phyloP scores from a whole-genome alignment of 1,284 basidiomycete genomes.

The Golubevia sp. region DNA sequence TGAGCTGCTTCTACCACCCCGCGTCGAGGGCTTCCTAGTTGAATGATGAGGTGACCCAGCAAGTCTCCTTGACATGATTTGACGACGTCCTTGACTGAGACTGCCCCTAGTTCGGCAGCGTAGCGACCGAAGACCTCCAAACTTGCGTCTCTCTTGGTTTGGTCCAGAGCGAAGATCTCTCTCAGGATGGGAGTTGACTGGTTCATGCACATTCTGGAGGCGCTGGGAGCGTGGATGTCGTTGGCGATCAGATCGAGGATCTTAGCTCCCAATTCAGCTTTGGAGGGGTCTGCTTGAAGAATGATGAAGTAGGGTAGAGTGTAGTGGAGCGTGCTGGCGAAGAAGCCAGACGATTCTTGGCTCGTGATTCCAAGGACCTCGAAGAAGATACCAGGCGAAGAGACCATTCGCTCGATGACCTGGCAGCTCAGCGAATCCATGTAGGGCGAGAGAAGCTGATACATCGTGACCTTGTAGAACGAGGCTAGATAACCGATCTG shows the following conservation, averaged over 20 bases:
- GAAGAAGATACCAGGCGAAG: conserved; percentile 38
- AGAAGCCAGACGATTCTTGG: conserved; percentile 46
- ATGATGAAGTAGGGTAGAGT: conserved; percentile 48
- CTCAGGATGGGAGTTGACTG: conserved; percentile 48
- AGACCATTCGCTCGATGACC: conserved; percentile 38
- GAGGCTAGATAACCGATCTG: conserved; percentile 42
- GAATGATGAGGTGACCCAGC: conserved; percentile 49
- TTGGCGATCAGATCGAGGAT: conserved; percentile 40
- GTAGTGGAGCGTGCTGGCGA: conserved; percentile 44
- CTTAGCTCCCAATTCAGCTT: conserved; percentile 18
- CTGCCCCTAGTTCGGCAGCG: not conserved
- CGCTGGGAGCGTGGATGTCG: conserved; percentile 25
- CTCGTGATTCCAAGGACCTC: conserved; percentile 43
- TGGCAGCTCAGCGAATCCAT: conserved; percentile 32
- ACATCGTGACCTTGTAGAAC: conserved; percentile 38
- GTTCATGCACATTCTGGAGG: conserved; percentile 40
- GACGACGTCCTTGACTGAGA: conserved; percentile 3
- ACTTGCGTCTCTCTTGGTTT: not conserved
- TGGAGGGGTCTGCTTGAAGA: conserved; percentile 22
- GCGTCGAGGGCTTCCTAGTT: conserved; percentile 37
- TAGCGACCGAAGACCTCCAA: conserved; percentile 7
- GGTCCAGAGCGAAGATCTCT: conserved; percentile 21
- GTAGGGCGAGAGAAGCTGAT: conserved; percentile 47
- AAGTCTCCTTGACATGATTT: conserved; percentile 24
- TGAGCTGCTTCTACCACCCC: conserved; percentile 21